Conservation (phyloP, 768 basidiomycete species). For the Chalciporus pseudorubinellus region DNA sequence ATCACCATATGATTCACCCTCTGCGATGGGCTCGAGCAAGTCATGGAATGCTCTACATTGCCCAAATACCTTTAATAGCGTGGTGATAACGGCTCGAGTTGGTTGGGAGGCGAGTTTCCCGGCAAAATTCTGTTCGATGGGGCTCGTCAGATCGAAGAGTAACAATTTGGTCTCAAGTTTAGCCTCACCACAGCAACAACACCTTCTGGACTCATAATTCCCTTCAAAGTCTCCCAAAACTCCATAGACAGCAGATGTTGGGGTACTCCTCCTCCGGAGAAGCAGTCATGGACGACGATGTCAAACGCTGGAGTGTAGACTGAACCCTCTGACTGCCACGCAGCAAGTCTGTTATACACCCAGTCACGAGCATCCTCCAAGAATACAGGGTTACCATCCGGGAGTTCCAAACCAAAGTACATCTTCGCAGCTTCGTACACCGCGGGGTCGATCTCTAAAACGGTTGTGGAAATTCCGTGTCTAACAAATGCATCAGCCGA, state of each 20-base stretch:
- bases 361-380: slow-evolving; percentile 76
- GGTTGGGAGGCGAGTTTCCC: slow-evolving; percentile 65
- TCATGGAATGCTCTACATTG: slow-evolving; percentile 87
- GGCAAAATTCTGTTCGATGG: slow-evolving; percentile 67
- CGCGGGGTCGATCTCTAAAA: slow-evolving; percentile 91
- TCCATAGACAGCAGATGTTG: slow-evolving; percentile 79
- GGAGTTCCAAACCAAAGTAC: slow-evolving; percentile 78
- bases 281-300: slow-evolving; percentile 86
- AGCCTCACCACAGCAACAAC: slow-evolving; percentile 74
- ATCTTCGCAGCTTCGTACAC: slow-evolving; percentile 80
- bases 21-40: slow-evolving; percentile 40
- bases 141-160: slow-evolving; percentile 1
- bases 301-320: slow-evolving; percentile 44
- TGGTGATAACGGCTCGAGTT: slow-evolving; percentile 63
- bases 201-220: slow-evolving; percentile 64
- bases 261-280: slow-evolving; percentile 92
- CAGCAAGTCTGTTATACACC: slow-evolving; percentile 45
- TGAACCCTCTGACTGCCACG: slow-evolving; percentile 22
- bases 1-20: slow-evolving; percentile 47
- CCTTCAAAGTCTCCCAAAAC: slow-evolving; percentile 75
- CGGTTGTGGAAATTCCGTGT: slow-evolving; percentile 69
- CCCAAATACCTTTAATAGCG: slow-evolving; percentile 67
- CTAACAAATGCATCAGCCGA: slow-evolving; percentile 71
- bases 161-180: background rate
- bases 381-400: slow-evolving; percentile 57